These are phyloP conservation scores for Helicostylum pulchrum DNA, from an alignment of 192 early-diverging fungal genomes.

Conservation along the genomic window DNA sequence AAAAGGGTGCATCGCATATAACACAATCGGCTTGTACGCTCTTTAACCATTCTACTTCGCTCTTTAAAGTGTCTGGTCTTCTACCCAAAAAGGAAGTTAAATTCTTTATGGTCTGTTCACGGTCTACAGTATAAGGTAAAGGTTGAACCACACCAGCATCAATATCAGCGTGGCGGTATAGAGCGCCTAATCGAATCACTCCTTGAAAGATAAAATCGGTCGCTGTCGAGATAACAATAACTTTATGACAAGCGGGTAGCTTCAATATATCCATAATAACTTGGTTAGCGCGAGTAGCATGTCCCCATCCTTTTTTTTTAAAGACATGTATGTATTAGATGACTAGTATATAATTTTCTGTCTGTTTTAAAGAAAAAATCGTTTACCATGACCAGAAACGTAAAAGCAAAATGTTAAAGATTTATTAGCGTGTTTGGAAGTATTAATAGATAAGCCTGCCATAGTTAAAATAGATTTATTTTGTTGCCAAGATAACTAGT, in stretches of 20 bases:
- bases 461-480: constrained; percentile 1
- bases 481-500: neutral
- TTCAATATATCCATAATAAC: constrained; percentile 49
- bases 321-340: neutral
- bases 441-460: constrained; percentile 23
- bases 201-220: constrained; percentile 56
- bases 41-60: constrained; percentile 51
- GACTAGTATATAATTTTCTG: too few relatives aligned
- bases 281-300: constrained; percentile 58
- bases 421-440: constrained; percentile 9
- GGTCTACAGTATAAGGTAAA: constrained; percentile 56
- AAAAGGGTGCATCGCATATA: constrained; percentile 53
- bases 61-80: constrained; percentile 36
- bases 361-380: too few relatives aligned
- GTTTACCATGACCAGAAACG: constrained; percentile 56
- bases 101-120: constrained; percentile 51
- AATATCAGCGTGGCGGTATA: constrained; percentile 53
- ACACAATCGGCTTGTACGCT: constrained; percentile 53
- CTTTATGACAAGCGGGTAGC: constrained; percentile 40
- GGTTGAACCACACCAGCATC: constrained; percentile 64
- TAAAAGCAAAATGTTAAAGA: constrained; percentile 54
- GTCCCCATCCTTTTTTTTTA: constrained; percentile 50
- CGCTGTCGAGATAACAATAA: constrained; percentile 56
- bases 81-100: constrained; percentile 44
- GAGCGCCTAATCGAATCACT: constrained; percentile 45